Evolutionary conservation across 192 early-diverging fungal genomes (phyloP).

Genomic region (Coemansia sp.): DNA sequence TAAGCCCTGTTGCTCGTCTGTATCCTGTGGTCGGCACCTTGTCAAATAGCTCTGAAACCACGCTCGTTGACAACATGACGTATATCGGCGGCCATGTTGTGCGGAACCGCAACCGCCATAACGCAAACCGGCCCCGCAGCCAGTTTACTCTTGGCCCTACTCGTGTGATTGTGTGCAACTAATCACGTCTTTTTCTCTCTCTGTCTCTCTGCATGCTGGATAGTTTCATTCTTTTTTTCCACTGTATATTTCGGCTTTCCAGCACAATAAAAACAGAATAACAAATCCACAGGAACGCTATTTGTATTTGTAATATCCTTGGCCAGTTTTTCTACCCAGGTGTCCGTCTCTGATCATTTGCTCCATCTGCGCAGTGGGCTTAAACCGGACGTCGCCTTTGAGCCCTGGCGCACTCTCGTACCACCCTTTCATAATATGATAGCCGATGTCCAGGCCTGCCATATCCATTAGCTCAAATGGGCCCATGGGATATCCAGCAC

Average conservation of each 20-base stretch:
- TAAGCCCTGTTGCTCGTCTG: neutral
- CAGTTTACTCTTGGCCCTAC: constrained; percentile 47
- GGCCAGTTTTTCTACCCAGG: constrained; percentile 78
- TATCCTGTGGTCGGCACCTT: constrained; percentile 1
- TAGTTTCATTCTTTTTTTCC: neutral
- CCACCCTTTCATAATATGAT: constrained; percentile 82
- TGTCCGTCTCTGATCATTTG: constrained; percentile 65
- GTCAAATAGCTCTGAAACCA: constrained; percentile 32
- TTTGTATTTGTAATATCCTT: constrained; percentile 60
- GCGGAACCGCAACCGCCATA: neutral
- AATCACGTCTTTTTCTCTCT: neutral
- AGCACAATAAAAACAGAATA: neutral
- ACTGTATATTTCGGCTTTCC: neutral
- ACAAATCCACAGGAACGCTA: neutral
- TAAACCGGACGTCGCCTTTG: constrained; percentile 63
- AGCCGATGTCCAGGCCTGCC: constrained; percentile 69
- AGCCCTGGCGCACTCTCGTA: constrained; percentile 71
- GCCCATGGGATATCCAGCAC: constrained; percentile 96
- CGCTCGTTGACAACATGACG: constrained; percentile 25
- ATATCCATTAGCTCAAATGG: constrained; percentile 50
- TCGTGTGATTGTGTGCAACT: constrained; percentile 35
- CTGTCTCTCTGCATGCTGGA: too few relatives aligned
- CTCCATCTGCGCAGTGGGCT: constrained; percentile 61
- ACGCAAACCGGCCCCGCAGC: constrained; percentile 26
- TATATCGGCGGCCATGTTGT: neutral